Base-by-base conservation (phyloP, 805 yeast species). In the Nakazawaea anatomiae region DNA sequence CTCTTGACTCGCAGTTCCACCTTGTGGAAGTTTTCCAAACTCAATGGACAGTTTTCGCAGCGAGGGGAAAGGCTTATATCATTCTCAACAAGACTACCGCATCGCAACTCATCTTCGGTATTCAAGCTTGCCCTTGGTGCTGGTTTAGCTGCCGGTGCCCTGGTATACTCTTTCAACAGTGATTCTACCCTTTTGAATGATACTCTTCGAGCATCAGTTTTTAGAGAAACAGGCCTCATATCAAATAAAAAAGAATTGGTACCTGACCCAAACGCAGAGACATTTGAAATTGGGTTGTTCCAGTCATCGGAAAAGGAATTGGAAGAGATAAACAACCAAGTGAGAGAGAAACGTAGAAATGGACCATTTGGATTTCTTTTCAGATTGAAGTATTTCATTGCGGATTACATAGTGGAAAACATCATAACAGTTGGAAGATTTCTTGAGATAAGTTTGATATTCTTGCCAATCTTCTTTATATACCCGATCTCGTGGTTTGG, bases 251-350 rank as follows among this genome's bases (percentile, higher is more conserved):
- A 75, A 55, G 66, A 61, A n/a, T 64, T 79, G 39, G 53, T 52
- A 5, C 77, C 87, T 0, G 77, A 72, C 51, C 61, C 72, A 1
- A 60, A 57, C 1, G 82, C 82, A 4, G 87, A 82, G 38, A 87
- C 95, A 0, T 85, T 73, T 65, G 94, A 87, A 61, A 74, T 75
- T 72, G 87, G 87, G 0, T 69, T 87, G 3, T 87, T 72, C 61
- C 52, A 67, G 10, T 72, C 87, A 0, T 85, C 91, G 0, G 83
- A 82, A 56, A 63, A 65, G 18, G 89, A 86, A 59, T 69, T 77
- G 40, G 61, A 62, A 10, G 68, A 67, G 2, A 76, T 74, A 44
- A 65, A 65, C 29, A 51, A 58, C 0, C 55, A 59, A 1, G 66
- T 70, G 38, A 61, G 86, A 50, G 18, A 35, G 51, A 63, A 0